Percentiles rank a stretch among this genome's conserved stretches.
These are phyloP conservation scores for Pyrenochaeta sp. DNA, from an alignment of 2,329 filamentous ascomycete species.

Conservation along the genomic window DNA sequence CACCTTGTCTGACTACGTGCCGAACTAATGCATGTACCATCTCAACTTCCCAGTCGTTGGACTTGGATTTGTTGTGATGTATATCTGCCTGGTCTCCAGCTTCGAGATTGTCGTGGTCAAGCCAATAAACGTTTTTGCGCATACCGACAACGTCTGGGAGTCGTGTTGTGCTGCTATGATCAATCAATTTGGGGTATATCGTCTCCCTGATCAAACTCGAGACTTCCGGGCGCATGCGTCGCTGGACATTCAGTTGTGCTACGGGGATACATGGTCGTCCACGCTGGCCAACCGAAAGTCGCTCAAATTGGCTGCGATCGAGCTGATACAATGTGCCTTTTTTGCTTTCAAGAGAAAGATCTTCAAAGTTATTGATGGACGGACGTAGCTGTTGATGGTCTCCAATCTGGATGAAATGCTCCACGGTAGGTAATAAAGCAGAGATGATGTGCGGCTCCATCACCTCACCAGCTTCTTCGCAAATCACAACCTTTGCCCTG, in stretches of 20 bases:
- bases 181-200: conserved; percentile 64
- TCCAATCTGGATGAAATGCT: conserved; percentile 70
- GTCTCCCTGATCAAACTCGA: conserved; percentile 64
- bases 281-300: conserved; percentile 52
- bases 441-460: conserved; percentile 69
- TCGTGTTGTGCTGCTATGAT: conserved; percentile 50
- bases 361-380: conserved; percentile 60
- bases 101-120: conserved; percentile 64
- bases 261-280: conserved; percentile 30
- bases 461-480: conserved; percentile 74
- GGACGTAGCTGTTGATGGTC: conserved; percentile 70
- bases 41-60: conserved; percentile 67
- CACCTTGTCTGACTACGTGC: conserved; percentile 71
- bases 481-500: conserved; percentile 66
- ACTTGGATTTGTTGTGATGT: conserved; percentile 53
- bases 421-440: conserved; percentile 64
- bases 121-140: conserved; percentile 64
- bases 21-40: conserved; percentile 69
- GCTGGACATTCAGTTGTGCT: conserved; percentile 62
- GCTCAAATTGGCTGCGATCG: conserved; percentile 68
- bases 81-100: conserved; percentile 16
- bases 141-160: conserved; percentile 64
- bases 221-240: conserved; percentile 71
- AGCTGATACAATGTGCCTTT: conserved; percentile 60
- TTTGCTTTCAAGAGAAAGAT: conserved; percentile 61